Base-by-base conservation (phyloP, 129 eudicot genomes). In the Chrysanthemum lavandulifolium region DNA sequence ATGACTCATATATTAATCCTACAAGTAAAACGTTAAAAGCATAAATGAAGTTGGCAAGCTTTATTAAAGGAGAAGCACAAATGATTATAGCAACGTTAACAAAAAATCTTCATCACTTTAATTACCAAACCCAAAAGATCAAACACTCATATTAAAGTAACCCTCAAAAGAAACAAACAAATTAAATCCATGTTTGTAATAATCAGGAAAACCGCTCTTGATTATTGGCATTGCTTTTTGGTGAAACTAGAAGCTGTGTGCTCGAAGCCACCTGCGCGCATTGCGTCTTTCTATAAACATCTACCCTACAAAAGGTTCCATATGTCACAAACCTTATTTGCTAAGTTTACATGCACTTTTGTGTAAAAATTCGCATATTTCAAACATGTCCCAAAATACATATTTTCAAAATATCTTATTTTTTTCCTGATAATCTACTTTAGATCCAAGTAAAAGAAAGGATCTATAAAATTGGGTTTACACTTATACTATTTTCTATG, bases 261-360 rank as follows among this genome's bases (percentile, higher is more conserved):
- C 57, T 16, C 18, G 19, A 52, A 52, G 57, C 57, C 55, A 2
- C 55, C 12, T 50, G 21, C 21, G 21, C 21, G 55, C 55, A 9
- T 50, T 50, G 55, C 15, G 55, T 50, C n/a, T 50, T 50, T 51
- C 59, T 51, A 67, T 47, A 11, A 15, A 67, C 45, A 19, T 65
- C 18, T 29, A 45, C 72, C 59, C 33, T 67, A n/a, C 25, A 45
- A 45, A 56, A 36, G 13, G 4, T 65, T 11, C 56, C 10, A 18
- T 16, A 19, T 19, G 21, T 49, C 45, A 51, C 14, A 51, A 68
- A 68, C 73, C 73, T 68, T 49, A 60, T 52, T 7, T 14, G 27
- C 61, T 68, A 68, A 68, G 50, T 52, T 12, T 12, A 52, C 15
- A 52, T 36, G 45, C 9, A 19, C 21, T 19, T 19, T 19, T 19